phyloP scores from a whole-genome alignment of 257 asterid genomes.

The Sherardia arvensis region DNA sequence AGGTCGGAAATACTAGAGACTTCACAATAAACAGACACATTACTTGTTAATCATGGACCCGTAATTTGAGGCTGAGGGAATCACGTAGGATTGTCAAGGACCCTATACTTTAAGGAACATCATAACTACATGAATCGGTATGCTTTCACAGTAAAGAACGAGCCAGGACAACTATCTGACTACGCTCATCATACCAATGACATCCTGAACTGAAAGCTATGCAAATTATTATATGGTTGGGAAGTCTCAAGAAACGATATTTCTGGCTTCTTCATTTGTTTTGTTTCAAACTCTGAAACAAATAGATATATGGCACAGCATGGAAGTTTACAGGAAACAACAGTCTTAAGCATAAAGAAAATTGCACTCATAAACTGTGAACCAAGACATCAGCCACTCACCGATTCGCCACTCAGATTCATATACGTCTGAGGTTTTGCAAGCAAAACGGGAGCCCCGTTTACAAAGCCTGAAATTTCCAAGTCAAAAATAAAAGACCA shows the following conservation, averaged over 20 bases:
- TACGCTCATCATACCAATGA: not conserved
- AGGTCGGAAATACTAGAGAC: not conserved
- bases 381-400: conserved; percentile 24
- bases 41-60: not conserved
- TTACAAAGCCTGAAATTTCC: conserved; percentile 49
- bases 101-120: not conserved
- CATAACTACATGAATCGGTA: no score
- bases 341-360: not conserved
- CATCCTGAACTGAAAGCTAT: not conserved
- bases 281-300: not conserved
- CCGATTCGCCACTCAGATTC: conserved; percentile 94
- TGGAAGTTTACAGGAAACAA: not conserved
- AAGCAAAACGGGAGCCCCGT: conserved; percentile 64
- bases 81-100: not conserved
- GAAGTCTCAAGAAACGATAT: not conserved
- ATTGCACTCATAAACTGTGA: not conserved
- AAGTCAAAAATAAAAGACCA: not conserved
- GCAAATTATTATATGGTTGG: not conserved
- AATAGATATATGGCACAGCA: not conserved
- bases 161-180: not conserved
- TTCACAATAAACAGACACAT: not conserved
- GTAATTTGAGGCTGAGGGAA: no score
- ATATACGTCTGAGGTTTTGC: conserved; percentile 93
- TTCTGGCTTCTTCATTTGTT: not conserved
- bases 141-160: no score